phyloP scores from a whole-genome alignment of 106 monocot genomes.

The Dendrobium officinale region DNA sequence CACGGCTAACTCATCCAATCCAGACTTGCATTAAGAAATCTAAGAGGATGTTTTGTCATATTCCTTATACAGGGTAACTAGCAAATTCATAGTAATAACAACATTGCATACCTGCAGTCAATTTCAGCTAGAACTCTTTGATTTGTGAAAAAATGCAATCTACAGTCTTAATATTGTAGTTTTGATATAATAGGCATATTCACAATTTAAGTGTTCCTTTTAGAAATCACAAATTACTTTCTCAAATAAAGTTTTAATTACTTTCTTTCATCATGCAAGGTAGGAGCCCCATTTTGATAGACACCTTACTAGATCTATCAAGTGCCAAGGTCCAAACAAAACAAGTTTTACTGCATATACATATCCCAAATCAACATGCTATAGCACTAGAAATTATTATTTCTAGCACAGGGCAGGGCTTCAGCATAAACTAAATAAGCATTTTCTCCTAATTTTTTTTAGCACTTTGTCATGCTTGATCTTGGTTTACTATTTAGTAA shows the following conservation, averaged over 20 bases:
- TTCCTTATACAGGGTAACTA: not conserved
- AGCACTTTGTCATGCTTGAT: not conserved
- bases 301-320: not conserved
- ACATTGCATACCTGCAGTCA: not conserved
- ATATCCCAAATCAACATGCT: slow-evolving; percentile 1
- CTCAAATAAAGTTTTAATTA: not conserved
- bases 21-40: not conserved
- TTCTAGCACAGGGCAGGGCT: not conserved
- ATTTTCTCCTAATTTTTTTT: not conserved
- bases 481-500: not conserved
- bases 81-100: not conserved
- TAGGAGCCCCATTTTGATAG: not conserved
- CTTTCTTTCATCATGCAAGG: not conserved
- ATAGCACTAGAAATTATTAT: not conserved
- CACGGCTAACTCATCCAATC: not conserved
- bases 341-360: not conserved
- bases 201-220: not conserved
- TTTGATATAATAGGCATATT: not conserved
- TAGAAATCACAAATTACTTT: not conserved
- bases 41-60: not conserved
- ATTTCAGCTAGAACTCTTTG: not conserved
- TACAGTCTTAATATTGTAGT: not conserved
- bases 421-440: not conserved
- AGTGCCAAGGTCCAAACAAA: not conserved
- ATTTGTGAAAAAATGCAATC: not conserved